Conservation (phyloP, 352 stramenopile species). For the Pythium coloratum region DNA sequence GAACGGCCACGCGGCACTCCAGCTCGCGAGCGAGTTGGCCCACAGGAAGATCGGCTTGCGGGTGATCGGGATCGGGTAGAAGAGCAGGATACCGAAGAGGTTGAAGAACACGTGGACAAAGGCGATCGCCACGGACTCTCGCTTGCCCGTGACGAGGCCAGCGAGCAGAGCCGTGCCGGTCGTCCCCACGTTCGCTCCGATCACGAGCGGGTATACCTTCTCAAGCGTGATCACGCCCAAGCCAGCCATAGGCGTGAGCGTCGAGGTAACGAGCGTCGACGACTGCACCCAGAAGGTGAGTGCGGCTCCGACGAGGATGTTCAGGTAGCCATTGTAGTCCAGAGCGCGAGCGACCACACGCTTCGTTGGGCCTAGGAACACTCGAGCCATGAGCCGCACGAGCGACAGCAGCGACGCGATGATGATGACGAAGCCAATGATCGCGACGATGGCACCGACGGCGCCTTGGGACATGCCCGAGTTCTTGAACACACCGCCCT, state of each 20-base stretch:
- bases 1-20: conserved; percentile 30
- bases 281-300: conserved; percentile 79
- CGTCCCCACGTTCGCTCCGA: conserved; percentile 85
- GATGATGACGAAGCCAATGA: conserved; percentile 24
- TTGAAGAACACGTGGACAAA: conserved; percentile 85
- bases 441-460: conserved; percentile 22
- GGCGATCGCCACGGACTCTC: conserved; percentile 61
- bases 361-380: conserved; percentile 65
- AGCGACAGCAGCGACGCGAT: conserved; percentile 25
- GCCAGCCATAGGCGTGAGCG: conserved; percentile 67
- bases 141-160: conserved; percentile 53
- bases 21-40: conserved; percentile 40
- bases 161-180: conserved; percentile 72
- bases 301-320: conserved; percentile 61
- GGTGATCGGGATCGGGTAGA: conserved; percentile 79
- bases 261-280: conserved; percentile 74
- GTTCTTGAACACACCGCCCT: conserved; percentile 14
- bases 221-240: conserved; percentile 71
- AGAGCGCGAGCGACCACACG: conserved; percentile 72
- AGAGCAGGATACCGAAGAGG: conserved; percentile 72
- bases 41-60: conserved; percentile 52
- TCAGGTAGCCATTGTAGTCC: conserved; percentile 70
- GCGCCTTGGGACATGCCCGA: conserved; percentile 10
- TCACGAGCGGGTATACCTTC: conserved; percentile 72
- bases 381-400: conserved; percentile 28